phyloP scores from a whole-genome alignment of 345 rosid genomes.

The Aethionema arabicum region DNA sequence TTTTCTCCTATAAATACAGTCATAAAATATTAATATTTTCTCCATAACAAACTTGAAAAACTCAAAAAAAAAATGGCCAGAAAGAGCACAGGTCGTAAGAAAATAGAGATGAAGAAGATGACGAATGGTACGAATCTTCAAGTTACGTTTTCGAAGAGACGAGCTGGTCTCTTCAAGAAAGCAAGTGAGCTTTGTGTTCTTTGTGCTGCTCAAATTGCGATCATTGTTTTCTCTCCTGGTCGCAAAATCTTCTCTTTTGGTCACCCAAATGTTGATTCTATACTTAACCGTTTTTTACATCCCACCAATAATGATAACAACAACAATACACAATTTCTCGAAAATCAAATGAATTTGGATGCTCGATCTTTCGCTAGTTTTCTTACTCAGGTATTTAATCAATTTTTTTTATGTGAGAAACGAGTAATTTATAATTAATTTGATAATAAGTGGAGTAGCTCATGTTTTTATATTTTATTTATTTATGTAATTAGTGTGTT shows the following conservation, averaged over 20 bases:
- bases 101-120: not conserved
- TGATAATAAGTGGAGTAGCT: no score
- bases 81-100: slow-evolving; percentile 24
- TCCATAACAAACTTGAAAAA: no score
- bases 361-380: slow-evolving; percentile 45
- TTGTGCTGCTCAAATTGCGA: not conserved
- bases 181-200: not conserved
- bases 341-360: slow-evolving; percentile 44
- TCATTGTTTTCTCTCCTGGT: slow-evolving; percentile 5
- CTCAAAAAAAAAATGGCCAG: slow-evolving; percentile 21
- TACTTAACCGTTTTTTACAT: slow-evolving; percentile 34
- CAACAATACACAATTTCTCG: slow-evolving; percentile 23
- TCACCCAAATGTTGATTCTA: slow-evolving; percentile 43
- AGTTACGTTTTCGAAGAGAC: not conserved
- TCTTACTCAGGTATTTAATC: slow-evolving; percentile 34
- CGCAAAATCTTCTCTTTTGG: slow-evolving; percentile 52
- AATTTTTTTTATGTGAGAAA: not conserved
- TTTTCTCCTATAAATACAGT: no score
- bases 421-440: no score
- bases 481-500: no score
- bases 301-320: slow-evolving; percentile 8
- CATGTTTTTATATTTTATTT: no score
- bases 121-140: not conserved
- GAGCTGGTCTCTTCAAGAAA: slow-evolving; percentile 7
- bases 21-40: no score